These are phyloP conservation scores for Cutaneotrichosporon sp. DNA, from an alignment of 1,284 basidiomycete genomes.

Conservation along the genomic window DNA sequence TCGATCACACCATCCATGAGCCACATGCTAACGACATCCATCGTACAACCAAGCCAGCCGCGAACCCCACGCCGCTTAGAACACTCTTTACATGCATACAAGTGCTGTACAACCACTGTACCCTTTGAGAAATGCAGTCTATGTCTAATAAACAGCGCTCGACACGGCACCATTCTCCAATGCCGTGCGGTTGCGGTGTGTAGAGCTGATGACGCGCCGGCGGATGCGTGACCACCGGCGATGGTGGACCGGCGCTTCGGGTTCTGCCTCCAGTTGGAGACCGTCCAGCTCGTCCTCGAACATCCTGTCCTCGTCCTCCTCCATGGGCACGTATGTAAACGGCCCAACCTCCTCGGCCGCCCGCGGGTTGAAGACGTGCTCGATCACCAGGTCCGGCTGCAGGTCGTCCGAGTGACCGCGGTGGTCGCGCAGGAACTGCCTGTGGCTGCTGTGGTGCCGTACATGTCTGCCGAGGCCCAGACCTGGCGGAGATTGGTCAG, in stretches of 20 bases:
- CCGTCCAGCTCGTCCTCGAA: slow-evolving; percentile 4
- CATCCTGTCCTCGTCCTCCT: slow-evolving; percentile 6
- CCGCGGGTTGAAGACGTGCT: slow-evolving; percentile 48
- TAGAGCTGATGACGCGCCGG: slow-evolving; percentile 4
- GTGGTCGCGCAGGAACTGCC: slow-evolving; percentile 9
- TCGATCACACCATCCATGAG: background rate
- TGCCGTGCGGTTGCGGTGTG: background rate
- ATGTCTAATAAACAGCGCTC: slow-evolving; percentile 1
- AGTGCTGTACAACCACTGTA: slow-evolving; percentile 1
- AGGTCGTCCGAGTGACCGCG: slow-evolving; percentile 5
- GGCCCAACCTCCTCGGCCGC: slow-evolving; percentile 36
- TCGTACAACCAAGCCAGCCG: too few species aligned
- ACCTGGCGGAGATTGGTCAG: background rate
- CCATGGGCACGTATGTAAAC: slow-evolving; percentile 43
- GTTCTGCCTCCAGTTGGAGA: background rate
- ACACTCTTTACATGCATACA: background rate
- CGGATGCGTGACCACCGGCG: slow-evolving; percentile 7
- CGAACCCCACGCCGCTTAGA: too few species aligned
- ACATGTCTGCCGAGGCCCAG: too few species aligned
- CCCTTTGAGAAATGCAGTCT: background rate
- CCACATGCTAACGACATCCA: too few species aligned
- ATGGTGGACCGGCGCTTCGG: background rate
- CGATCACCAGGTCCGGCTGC: slow-evolving; percentile 44
- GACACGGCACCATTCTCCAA: background rate
- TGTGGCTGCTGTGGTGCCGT: slow-evolving; percentile 9